These are phyloP conservation scores for Ensete ventricosum DNA, from an alignment of 176 grass and related monocot species.

Conservation along the genomic window DNA sequence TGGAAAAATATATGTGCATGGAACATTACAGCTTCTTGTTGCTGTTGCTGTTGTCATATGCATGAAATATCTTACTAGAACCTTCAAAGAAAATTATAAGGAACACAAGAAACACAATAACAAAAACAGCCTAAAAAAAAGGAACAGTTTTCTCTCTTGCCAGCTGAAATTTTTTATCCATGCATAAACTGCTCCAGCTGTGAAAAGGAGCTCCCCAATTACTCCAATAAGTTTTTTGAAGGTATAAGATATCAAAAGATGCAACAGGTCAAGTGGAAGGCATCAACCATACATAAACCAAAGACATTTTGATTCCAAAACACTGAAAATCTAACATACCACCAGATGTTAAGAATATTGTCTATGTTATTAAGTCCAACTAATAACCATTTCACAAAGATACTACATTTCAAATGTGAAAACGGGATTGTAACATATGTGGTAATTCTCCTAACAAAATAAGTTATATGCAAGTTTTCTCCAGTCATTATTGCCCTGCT, in stretches of 20 bases:
- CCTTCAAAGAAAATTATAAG: too few relatives aligned
- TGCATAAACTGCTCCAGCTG: background rate
- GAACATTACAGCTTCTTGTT: too few relatives aligned
- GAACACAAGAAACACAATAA: background rate
- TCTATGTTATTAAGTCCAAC: too few relatives aligned
- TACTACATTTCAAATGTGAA: background rate
- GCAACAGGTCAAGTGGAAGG: background rate
- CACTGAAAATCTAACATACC: background rate
- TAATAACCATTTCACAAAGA: background rate
- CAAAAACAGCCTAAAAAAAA: background rate
- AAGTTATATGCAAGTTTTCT: background rate
- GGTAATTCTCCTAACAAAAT: background rate
- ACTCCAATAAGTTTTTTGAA: background rate
- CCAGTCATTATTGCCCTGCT: background rate
- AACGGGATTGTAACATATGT: background rate
- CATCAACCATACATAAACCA: background rate
- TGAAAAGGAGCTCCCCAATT: background rate
- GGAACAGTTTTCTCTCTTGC: background rate
- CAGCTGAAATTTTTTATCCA: background rate
- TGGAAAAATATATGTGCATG: background rate
- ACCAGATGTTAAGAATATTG: background rate
- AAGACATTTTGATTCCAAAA: too few relatives aligned
- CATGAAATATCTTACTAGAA: background rate
- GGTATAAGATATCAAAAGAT: background rate
- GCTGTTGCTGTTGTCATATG: background rate